phyloP scores from a whole-genome alignment of 352 stramenopile species.

The Globisporangium iwayamae region DNA sequence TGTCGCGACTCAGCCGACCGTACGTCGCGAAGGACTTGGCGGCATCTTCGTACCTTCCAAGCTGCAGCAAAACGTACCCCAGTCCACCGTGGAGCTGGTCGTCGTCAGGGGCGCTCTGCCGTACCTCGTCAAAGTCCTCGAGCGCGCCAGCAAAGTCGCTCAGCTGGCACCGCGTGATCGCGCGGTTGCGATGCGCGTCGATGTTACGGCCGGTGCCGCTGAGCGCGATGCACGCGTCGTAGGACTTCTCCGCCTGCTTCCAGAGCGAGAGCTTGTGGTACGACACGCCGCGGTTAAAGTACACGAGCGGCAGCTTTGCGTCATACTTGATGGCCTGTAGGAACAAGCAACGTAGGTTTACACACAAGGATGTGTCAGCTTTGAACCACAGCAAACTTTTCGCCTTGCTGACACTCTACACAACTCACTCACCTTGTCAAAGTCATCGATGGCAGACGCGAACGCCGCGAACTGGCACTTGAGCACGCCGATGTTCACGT shows the following conservation, averaged over 20 bases:
- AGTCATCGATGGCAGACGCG: slow-evolving; percentile 61
- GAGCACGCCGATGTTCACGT: slow-evolving; percentile 66
- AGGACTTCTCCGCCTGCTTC: slow-evolving; percentile 62
- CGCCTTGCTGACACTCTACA: neutral
- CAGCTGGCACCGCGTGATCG: slow-evolving; percentile 57
- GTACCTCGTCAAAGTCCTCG: slow-evolving; percentile 62
- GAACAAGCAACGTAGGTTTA: neutral
- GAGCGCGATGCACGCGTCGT: slow-evolving; percentile 44
- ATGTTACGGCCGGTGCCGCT: slow-evolving; percentile 34
- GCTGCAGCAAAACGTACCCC: slow-evolving; percentile 63
- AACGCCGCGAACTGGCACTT: slow-evolving; percentile 72
- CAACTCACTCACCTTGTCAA: slow-evolving; percentile 30
- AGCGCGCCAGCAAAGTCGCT: slow-evolving; percentile 50
- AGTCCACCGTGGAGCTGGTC: slow-evolving; percentile 62
- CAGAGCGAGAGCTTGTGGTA: slow-evolving; percentile 73
- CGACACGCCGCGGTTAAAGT: slow-evolving; percentile 67
- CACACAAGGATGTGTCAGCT: neutral
- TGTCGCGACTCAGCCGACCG: slow-evolving; percentile 55
- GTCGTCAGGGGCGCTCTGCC: slow-evolving; percentile 62
- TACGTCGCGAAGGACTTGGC: slow-evolving; percentile 60
- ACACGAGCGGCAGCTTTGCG: slow-evolving; percentile 28
- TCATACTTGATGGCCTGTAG: slow-evolving; percentile 42
- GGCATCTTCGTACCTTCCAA: slow-evolving; percentile 66
- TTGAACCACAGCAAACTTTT: neutral
- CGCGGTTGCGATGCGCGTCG: slow-evolving; percentile 62